These are phyloP conservation scores for Nemania abortiva DNA, from an alignment of 2,329 filamentous ascomycete species.

Conservation along the genomic window DNA sequence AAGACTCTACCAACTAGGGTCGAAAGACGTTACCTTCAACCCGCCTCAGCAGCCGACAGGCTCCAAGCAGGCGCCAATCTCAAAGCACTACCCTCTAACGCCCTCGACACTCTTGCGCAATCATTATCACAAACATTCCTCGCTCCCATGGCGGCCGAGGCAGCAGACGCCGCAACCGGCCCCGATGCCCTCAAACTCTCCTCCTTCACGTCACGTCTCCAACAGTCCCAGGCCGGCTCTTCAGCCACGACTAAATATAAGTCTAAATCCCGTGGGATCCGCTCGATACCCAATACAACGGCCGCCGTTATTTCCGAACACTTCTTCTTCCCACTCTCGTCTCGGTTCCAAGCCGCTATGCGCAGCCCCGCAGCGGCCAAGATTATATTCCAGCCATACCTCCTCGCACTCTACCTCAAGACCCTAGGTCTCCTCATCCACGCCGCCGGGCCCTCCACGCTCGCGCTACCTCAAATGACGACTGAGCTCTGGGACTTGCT, in stretches of 20 bases:
- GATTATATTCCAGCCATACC: constrained; percentile 78
- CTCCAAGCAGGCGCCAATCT: constrained; percentile 54
- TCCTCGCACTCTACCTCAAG: constrained; percentile 85
- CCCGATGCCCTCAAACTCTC: constrained; percentile 89
- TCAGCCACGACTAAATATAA: constrained; percentile 43
- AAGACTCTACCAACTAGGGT: constrained; percentile 81
- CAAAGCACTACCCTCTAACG: constrained; percentile 66
- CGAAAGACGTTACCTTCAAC: constrained; percentile 74
- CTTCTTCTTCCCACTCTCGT: constrained; percentile 90
- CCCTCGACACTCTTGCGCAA: constrained; percentile 76
- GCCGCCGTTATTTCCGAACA: constrained; percentile 78
- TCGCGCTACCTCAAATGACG: constrained; percentile 83
- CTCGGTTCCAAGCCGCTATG: constrained; percentile 78
- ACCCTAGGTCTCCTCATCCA: constrained; percentile 87
- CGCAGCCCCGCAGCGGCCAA: constrained; percentile 55
- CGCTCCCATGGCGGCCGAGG: constrained; percentile 81
- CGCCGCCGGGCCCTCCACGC: constrained; percentile 82
- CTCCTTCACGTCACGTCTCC: constrained; percentile 85
- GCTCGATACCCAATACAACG: constrained; percentile 79
- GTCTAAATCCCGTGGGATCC: constrained; percentile 54
- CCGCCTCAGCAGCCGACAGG: constrained; percentile 43
- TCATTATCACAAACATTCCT: constrained; percentile 79
- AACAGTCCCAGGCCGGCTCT: constrained; percentile 55
- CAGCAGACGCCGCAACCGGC: constrained; percentile 82
- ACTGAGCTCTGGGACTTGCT: constrained; percentile 87